phyloP scores from a whole-genome alignment of 176 grass and related monocot genomes.

The Musa acuminata region DNA sequence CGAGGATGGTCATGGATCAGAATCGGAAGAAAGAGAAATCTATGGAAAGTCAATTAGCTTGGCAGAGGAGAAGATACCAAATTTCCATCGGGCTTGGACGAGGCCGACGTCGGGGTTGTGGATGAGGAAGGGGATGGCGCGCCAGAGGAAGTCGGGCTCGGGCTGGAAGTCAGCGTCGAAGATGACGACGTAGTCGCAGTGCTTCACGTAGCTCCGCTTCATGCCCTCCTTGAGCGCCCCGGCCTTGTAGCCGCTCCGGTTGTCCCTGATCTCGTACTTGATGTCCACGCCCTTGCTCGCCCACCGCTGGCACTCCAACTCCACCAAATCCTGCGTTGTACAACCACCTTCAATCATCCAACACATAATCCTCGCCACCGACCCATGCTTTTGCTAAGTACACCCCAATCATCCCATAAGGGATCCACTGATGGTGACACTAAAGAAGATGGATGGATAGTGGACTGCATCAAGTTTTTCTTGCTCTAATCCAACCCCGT shows the following conservation, averaged over 20 bases:
- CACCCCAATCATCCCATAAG: too few species aligned
- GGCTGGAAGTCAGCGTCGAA: conserved; percentile 98
- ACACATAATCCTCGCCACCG: background rate
- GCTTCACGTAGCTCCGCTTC: conserved; percentile 68
- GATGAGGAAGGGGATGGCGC: conserved; percentile 69
- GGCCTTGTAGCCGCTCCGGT: conserved; percentile 78
- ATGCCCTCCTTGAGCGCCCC: conserved; percentile 75
- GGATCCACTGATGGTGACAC: too few species aligned
- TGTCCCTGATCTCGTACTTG: conserved; percentile 86
- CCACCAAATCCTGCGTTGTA: conserved; percentile 49
- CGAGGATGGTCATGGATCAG: too few species aligned
- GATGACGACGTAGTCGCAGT: conserved; percentile 75
- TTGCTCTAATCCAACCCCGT: background rate
- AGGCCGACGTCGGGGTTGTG: conserved; percentile 66
- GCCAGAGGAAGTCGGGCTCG: conserved; percentile 57
- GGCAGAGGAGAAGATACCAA: conserved; percentile 25
- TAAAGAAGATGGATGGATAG: too few species aligned
- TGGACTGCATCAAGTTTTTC: background rate
- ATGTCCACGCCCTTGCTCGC: conserved; percentile 77
- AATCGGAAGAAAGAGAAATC: background rate
- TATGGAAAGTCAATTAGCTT: background rate
- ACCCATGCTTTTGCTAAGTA: too few species aligned
- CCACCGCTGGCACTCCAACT: conserved; percentile 80
- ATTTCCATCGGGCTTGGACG: conserved; percentile 74
- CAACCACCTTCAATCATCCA: background rate